phyloP scores from a whole-genome alignment of 1,139 yeast genomes.

The Kurtzmaniella quercitrusa region DNA sequence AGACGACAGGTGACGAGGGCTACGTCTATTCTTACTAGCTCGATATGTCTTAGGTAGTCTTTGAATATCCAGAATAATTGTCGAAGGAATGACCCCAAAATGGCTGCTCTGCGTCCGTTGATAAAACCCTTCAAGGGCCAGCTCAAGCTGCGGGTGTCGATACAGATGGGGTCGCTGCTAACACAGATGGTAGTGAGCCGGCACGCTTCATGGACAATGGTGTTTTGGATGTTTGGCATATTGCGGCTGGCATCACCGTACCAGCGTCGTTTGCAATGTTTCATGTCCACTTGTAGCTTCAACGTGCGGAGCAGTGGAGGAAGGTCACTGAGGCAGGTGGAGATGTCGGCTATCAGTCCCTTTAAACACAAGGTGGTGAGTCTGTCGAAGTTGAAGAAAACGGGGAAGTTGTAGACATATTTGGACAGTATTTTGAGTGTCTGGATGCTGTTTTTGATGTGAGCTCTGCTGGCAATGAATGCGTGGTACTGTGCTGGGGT shows the following conservation, averaged over 20 bases:
- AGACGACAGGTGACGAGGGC: neutral
- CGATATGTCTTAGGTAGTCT: conserved; percentile 11
- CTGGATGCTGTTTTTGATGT: neutral
- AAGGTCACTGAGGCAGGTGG: neutral
- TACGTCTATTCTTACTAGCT: conserved; percentile 15
- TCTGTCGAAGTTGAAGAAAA: neutral
- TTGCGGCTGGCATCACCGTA: neutral
- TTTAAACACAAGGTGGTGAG: neutral
- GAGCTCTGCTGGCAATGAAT: neutral
- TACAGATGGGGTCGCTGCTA: neutral
- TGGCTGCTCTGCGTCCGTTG: neutral
- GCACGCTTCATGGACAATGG: neutral
- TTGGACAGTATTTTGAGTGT: neutral
- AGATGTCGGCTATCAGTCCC: neutral
- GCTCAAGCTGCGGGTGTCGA: neutral
- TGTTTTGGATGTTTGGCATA: neutral
- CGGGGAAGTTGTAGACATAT: neutral
- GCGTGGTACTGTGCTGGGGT: neutral
- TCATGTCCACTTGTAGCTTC: neutral
- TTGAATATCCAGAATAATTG: conserved; percentile 8
- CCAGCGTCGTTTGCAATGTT: neutral
- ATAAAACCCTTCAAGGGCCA: neutral
- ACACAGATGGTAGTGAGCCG: neutral
- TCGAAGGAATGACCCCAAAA: conserved; percentile 3
- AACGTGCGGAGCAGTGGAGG: neutral